Evolutionary conservation across 192 early-diverging fungal genomes (phyloP).

Genomic region (Chytriomyces sp.): DNA sequence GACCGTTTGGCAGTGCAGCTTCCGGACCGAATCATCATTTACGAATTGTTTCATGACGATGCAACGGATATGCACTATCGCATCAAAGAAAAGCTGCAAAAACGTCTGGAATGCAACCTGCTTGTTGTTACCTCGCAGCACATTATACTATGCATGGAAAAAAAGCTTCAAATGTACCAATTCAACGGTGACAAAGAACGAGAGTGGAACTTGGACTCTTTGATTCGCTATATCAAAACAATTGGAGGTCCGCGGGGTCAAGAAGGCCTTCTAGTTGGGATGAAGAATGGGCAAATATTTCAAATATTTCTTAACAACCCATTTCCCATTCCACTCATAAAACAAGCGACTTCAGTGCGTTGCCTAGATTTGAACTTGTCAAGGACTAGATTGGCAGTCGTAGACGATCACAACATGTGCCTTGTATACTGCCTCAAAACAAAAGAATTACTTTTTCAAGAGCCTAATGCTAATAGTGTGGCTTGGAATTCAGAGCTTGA

Average conservation of each 20-base stretch:
- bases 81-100: conserved; percentile 60
- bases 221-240: conserved; percentile 60
- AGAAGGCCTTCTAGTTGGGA: conserved; percentile 58
- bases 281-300: conserved; percentile 57
- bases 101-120: conserved; percentile 60
- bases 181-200: conserved; percentile 57
- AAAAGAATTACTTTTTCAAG: conserved; percentile 61
- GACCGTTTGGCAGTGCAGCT: conserved; percentile 63
- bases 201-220: conserved; percentile 58
- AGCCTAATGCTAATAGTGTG: conserved; percentile 58
- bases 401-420: conserved; percentile 60
- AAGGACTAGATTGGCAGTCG: conserved; percentile 55
- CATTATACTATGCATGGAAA: conserved; percentile 57
- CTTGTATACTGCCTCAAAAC: conserved; percentile 52
- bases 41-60: conserved; percentile 62
- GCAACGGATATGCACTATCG: conserved; percentile 62
- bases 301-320: conserved; percentile 61
- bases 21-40: conserved; percentile 57
- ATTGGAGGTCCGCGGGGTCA: conserved; percentile 55
- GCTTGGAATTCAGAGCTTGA: conserved; percentile 63
- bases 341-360: conserved; percentile 44
- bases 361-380: conserved; percentile 55
- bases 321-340: conserved; percentile 57
- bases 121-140: conserved; percentile 60
- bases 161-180: conserved; percentile 53